A percentile compares a stretch with the other conserved stretches of the same genome.
These are phyloP conservation scores for Gossypium australe DNA, from an alignment of 345 rosid species.

Conservation along the genomic window DNA sequence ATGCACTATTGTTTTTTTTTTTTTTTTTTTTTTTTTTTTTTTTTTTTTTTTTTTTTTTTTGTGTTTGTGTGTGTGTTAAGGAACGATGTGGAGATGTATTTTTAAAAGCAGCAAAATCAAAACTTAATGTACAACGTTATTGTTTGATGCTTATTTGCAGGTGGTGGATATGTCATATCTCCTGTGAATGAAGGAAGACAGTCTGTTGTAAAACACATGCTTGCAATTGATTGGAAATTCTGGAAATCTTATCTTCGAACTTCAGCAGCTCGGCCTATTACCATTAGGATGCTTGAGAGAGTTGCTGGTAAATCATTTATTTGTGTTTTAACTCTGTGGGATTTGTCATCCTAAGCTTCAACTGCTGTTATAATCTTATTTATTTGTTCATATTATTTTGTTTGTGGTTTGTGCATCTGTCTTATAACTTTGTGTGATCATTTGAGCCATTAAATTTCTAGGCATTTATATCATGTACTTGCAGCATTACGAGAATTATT, in stretches of 20 bases:
- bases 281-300: slow-evolving; percentile 84
- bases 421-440: background rate
- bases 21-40: too few relatives aligned
- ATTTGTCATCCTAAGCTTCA: background rate
- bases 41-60: too few relatives aligned
- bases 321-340: background rate
- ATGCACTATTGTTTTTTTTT: background rate
- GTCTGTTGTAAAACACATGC: slow-evolving; percentile 93
- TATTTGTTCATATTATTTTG: background rate
- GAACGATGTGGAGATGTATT: background rate
- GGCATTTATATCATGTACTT: slow-evolving; percentile 11
- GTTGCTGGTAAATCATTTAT: slow-evolving; percentile 56
- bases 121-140: background rate
- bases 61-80: too few relatives aligned
- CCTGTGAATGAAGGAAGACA: slow-evolving; percentile 67
- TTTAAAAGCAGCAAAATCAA: background rate
- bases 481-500: slow-evolving; percentile 82
- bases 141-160: slow-evolving; percentile 32
- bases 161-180: slow-evolving; percentile 92
- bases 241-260: slow-evolving; percentile 75
- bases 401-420: background rate
- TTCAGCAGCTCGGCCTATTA: slow-evolving; percentile 66
- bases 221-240: slow-evolving; percentile 90
- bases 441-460: background rate
- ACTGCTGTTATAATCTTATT: slow-evolving; percentile 10